Evolutionary conservation across 202 grass and related monocot species (phyloP).

Genomic region (Musa balbisiana): DNA sequence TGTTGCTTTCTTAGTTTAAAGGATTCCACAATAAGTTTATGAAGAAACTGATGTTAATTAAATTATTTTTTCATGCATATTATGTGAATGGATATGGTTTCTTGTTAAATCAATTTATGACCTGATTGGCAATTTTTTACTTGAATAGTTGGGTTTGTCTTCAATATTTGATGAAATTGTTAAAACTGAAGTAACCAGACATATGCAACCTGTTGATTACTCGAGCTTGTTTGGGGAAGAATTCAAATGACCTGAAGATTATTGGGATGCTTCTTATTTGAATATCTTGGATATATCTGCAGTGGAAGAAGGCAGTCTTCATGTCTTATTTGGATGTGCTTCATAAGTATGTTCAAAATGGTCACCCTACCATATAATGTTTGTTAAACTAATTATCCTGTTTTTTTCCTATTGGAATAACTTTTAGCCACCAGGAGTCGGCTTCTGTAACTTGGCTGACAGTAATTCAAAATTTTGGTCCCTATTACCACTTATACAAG

Average conservation of each 20-base stretch:
- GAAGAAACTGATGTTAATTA: no score
- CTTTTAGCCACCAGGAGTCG: background rate
- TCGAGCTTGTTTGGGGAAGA: slow-evolving; percentile 52
- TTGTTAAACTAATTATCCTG: background rate
- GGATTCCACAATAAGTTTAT: no score
- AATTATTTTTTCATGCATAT: no score
- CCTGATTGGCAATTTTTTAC: no score
- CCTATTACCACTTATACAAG: slow-evolving; percentile 87
- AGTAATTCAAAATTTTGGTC: slow-evolving; percentile 36
- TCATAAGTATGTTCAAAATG: slow-evolving; percentile 55
- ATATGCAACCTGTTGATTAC: slow-evolving; percentile 43
- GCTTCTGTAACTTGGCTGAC: no score
- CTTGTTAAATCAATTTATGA: no score
- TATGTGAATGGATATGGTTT: no score
- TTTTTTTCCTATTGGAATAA: background rate
- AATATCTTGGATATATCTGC: slow-evolving; percentile 75
- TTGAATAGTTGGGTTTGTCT: no score
- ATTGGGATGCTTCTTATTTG: slow-evolving; percentile 41
- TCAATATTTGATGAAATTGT: slow-evolving; percentile 31
- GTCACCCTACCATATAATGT: background rate
- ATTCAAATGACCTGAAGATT: slow-evolving; percentile 44
- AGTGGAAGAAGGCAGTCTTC: slow-evolving; percentile 81
- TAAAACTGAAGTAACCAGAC: slow-evolving; percentile 41
- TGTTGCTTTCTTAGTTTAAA: no score
- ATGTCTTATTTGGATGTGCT: slow-evolving; percentile 70